Conservation (phyloP, 169 alveolate species). For the Cyclospora cayetanensis region DNA sequence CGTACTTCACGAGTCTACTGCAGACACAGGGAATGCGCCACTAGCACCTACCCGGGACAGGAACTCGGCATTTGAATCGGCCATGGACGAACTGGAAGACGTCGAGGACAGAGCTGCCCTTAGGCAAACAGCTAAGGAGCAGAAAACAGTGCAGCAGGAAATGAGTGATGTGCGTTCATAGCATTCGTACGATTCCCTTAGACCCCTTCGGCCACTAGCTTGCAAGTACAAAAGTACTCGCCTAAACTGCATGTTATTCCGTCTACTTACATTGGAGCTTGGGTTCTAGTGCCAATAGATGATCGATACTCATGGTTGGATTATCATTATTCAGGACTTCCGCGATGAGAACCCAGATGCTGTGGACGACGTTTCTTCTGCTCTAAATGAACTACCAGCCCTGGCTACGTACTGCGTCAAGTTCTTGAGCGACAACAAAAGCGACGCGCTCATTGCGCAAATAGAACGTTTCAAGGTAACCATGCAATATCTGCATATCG, state of each 20-base stretch:
- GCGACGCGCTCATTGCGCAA: constrained; percentile 25
- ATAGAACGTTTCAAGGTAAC: constrained; percentile 63
- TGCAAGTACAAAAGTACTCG: not conserved
- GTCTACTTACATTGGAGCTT: too few relatives aligned
- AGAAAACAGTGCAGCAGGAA: constrained; percentile 33
- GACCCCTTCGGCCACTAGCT: too few relatives aligned
- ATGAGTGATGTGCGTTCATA: not conserved
- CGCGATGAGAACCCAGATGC: constrained; percentile 33
- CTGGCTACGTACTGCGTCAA: constrained; percentile 65
- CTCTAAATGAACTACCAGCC: constrained; percentile 47
- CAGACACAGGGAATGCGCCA: not conserved
- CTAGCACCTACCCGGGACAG: constrained; percentile 14
- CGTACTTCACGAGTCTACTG: constrained; percentile 44
- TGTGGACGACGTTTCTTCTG: constrained; percentile 30
- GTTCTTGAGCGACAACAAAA: constrained; percentile 40
- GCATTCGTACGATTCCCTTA: not conserved
- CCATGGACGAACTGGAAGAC: constrained; percentile 57
- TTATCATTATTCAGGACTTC: constrained; percentile 36
- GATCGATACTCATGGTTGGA: too few relatives aligned
- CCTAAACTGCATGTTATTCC: too few relatives aligned
- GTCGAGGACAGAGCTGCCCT: constrained; percentile 59
- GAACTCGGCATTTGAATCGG: constrained; percentile 32
- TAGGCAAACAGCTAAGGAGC: constrained; percentile 18
- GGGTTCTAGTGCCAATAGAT: too few relatives aligned
- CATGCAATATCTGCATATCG: too few relatives aligned